Evolutionary conservation across 805 yeast species (phyloP), one percentile per base, ranked within the genome.

Genomic region (Candida methanosorbosa): DNA sequence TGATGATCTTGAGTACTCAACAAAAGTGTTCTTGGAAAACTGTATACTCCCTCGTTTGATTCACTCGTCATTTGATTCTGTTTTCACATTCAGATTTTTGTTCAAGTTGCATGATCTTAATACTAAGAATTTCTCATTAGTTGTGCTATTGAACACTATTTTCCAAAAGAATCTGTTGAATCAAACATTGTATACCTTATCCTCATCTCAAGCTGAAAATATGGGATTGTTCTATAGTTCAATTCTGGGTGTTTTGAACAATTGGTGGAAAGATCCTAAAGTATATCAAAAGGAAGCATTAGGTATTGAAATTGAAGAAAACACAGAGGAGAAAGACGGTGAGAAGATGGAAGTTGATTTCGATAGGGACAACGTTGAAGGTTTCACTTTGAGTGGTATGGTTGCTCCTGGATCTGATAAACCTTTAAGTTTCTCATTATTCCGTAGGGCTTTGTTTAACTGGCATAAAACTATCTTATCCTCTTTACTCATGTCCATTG

Each of bases 21-120:
- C 6, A n/a, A 29, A 24, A 15, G 44, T 42, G 25, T 28, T 85
- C 32, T 49, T 85, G 24, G 78, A 79, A 40, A 53, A 57, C 35
- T 85, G 95, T 54, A 45, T 85, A 6, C 55, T 87, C 11, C 96
- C 95, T 9, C 65, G 97, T 43, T 68, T 78, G 4, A 54, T 81
- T 2, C 86, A 81, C 42, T 83, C 96, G 0, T 76, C 94, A 0
- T 72, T 79, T 41, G 97, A 87, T 59, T 94, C 96, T 0, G 63
- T 81, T 0, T 88, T 61, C 50, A 57, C 77, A 24, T 74, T 82
- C 0, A 64, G 66, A 36, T 84, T 87, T 48, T 41, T 86, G 8
- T 67, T 74, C 37, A 58, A 64, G 29, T 45, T 77, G 15, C 74
- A 78, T 36, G 50, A 58, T 0, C 33, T 63, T 18, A 41, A 54